Conservation (phyloP, 75 land plant genomes). For the Sequoiadendron giganteum region DNA sequence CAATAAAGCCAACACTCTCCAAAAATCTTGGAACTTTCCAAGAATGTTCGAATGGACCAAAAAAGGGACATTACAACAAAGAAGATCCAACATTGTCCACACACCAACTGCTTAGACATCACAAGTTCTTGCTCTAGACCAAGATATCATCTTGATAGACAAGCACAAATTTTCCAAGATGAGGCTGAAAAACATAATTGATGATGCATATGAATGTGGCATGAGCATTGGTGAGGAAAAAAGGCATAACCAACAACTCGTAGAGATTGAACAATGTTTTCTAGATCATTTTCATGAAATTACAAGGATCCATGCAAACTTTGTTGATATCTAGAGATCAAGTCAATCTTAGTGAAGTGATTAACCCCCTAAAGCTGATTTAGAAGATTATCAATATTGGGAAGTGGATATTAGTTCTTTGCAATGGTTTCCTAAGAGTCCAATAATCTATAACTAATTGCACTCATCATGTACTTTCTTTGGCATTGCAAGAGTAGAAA, state of each 20-base stretch:
- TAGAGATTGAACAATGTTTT: background rate
- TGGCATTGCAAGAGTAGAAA: background rate
- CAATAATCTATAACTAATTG: background rate
- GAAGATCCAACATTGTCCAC: background rate
- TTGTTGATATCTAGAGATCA: background rate
- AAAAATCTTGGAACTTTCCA: too few relatives aligned
- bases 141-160: conserved; percentile 3
- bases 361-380: background rate
- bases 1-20: too few relatives aligned
- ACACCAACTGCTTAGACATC: background rate
- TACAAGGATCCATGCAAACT: background rate
- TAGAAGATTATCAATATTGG: background rate
- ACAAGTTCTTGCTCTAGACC: background rate
- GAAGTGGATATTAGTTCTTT: background rate
- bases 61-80: too few relatives aligned
- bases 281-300: background rate
- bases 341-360: conserved; percentile 5
- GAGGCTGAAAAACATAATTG: background rate
- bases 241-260: conserved; percentile 11
- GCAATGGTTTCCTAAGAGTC: background rate
- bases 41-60: too few relatives aligned
- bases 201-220: background rate
- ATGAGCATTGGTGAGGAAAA: background rate
- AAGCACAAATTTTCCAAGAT: conserved; percentile 3
- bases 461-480: background rate